Percentiles rank a stretch among this genome's conserved stretches.
phyloP scores from a whole-genome alignment of 257 asterid genomes.

The Capsicum rhomboideum region DNA sequence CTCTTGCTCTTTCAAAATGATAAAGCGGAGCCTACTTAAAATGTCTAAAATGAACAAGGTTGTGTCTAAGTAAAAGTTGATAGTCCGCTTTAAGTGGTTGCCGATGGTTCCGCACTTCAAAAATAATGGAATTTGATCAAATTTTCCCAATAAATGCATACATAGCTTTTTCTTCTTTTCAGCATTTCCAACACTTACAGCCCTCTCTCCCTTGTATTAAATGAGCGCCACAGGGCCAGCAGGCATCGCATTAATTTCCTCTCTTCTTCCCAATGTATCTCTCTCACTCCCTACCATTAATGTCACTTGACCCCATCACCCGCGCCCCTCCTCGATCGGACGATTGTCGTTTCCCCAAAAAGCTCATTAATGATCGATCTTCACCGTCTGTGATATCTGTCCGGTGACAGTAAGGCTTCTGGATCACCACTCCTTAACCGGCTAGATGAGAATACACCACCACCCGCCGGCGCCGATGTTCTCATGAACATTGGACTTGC shows the following conservation, averaged over 20 bases:
- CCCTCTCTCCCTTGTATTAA: neutral
- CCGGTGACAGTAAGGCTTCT: constrained; percentile 90
- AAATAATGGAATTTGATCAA: too few relatives aligned
- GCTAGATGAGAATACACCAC: constrained; percentile 68
- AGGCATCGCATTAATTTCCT: constrained; percentile 7
- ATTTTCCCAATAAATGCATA: constrained; percentile 9
- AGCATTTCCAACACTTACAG: neutral
- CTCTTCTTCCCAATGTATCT: constrained; percentile 5
- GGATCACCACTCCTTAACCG: constrained; percentile 95
- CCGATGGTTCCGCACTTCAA: neutral
- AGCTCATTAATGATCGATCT: constrained; percentile 12
- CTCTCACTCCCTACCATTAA: constrained; percentile 2
- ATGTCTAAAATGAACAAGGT: too few relatives aligned
- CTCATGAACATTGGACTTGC: constrained; percentile 90
- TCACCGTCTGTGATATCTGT: constrained; percentile 73
- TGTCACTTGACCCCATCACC: constrained; percentile 4
- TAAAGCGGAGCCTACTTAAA: too few relatives aligned
- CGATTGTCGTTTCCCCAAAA: neutral
- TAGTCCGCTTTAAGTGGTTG: too few relatives aligned
- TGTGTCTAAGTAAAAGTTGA: too few relatives aligned
- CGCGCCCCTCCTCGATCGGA: neutral
- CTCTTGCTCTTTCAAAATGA: neutral
- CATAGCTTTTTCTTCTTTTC: neutral
- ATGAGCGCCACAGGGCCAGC: constrained; percentile 9
- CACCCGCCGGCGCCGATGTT: constrained; percentile 30